phyloP scores from a whole-genome alignment of 129 eudicot species.

The Lactuca saligna region DNA sequence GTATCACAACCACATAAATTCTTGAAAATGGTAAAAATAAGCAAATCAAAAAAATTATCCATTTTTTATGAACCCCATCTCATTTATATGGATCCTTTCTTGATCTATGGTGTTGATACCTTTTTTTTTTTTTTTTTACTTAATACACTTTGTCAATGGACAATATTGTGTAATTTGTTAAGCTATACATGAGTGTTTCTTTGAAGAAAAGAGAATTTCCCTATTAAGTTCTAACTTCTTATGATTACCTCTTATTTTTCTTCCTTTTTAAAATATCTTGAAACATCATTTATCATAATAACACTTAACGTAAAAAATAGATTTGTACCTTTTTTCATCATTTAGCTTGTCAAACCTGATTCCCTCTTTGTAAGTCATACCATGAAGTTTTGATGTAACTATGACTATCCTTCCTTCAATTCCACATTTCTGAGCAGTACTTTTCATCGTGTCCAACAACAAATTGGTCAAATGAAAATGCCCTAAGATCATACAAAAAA shows the following conservation, averaged over 20 bases:
- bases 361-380: conserved; percentile 59
- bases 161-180: too few relatives aligned
- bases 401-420: conserved; percentile 80
- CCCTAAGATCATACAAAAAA: conserved; percentile 42
- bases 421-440: conserved; percentile 54
- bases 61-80: neutral
- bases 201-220: neutral
- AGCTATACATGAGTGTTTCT: too few relatives aligned
- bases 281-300: too few relatives aligned
- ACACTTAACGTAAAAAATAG: neutral
- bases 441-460: conserved; percentile 84
- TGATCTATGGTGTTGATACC: too few relatives aligned
- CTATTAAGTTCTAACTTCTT: too few relatives aligned
- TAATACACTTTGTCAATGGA: too few relatives aligned
- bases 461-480: conserved; percentile 87
- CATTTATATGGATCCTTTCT: too few relatives aligned
- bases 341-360: conserved; percentile 76
- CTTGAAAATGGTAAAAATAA: neutral
- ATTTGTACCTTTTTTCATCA: conserved; percentile 57
- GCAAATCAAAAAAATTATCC: neutral
- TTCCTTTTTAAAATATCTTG: too few relatives aligned
- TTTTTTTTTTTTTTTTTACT: too few relatives aligned
- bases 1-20: neutral
- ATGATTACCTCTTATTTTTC: too few relatives aligned
- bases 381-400: conserved; percentile 73